These are phyloP conservation scores for Bolboschoenus planiculmis DNA, from an alignment of 176 grass and related monocot genomes.

Conservation along the genomic window DNA sequence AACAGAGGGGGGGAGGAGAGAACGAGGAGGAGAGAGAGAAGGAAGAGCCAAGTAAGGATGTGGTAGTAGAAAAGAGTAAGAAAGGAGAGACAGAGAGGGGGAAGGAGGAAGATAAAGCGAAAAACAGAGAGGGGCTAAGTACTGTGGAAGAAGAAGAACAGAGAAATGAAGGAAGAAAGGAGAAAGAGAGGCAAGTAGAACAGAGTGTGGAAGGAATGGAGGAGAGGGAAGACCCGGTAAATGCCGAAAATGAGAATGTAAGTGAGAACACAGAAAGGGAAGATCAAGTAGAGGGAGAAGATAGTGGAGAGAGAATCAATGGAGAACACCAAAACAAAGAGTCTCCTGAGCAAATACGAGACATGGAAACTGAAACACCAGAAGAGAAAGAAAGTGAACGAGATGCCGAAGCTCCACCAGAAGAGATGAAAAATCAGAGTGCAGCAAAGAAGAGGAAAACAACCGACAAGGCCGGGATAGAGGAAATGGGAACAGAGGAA, in stretches of 20 bases:
- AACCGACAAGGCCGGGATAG: not conserved
- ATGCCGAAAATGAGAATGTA: not conserved
- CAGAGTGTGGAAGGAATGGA: not conserved
- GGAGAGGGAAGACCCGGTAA: not conserved
- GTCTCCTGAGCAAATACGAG: not conserved
- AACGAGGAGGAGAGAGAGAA: not conserved
- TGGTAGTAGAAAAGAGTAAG: too few species aligned
- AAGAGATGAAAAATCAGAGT: not conserved
- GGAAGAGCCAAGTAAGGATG: too few species aligned
- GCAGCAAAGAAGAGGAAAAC: not conserved
- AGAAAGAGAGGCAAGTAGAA: not conserved
- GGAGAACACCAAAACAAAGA: not conserved
- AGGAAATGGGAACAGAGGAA: too few species aligned
- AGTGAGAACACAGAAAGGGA: not conserved
- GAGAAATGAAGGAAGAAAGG: not conserved
- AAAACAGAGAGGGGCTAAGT: too few species aligned
- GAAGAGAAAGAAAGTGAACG: conserved; percentile 9
- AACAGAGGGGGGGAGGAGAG: too few species aligned
- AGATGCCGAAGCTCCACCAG: not conserved
- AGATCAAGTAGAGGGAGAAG: not conserved
- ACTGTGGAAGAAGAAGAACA: not conserved
- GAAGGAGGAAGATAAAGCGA: not conserved
- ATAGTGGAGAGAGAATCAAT: not conserved
- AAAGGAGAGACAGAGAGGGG: not conserved
- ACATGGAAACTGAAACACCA: not conserved